Evolutionary conservation across 371 early-diverging fungal genomes (phyloP), one percentile per base, ranked within the genome.

Genomic region (Nosema muscidifuracis): DNA sequence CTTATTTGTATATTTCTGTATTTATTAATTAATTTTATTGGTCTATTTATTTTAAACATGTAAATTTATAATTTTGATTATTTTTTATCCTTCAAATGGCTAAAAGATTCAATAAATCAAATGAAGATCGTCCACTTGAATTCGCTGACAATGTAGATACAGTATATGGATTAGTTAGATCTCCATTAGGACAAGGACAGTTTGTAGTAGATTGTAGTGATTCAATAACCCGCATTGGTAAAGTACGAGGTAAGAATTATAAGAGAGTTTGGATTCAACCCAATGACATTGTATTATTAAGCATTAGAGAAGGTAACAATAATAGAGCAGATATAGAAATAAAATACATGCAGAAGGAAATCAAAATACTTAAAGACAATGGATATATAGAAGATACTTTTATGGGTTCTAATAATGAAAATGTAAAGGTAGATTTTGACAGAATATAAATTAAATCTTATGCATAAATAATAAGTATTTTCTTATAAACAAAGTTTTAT

Each of bases 291-390:
- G 87, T 98, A 9, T 85, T 98, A 58, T 81, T 97, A 6, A 89
- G 91, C 28, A 86, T 95, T 72, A 88, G 96, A 80, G 95, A 96
- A 73, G 95, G 88, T 86, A 92, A 95, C 84, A 93, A 93, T 77
- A 87, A 89, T 64, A 93, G 92, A 85, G 92, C 93, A 64, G 95
- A 97, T 85, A 91, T 98, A 62, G 90, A 95, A 79, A 87, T 89
- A 75, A 95, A 94, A 85, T 98, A 96, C 84, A 91, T 87, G 67
- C 89, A 93, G 65, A 93, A 94, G 70, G 97, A 98, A 86, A 94
- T 95, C n/a, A 87, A 93, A 77, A 86, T 88, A 80, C 85, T 98
- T 75, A 93, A 92, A 84, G 85, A 90, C 40, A 89, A 91, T 74
- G 94, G 94, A 66, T 92, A 95, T 85, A 86, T 98, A 76, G 93